phyloP scores from a whole-genome alignment of 257 asterid genomes.

The Forsythia suspensa region DNA sequence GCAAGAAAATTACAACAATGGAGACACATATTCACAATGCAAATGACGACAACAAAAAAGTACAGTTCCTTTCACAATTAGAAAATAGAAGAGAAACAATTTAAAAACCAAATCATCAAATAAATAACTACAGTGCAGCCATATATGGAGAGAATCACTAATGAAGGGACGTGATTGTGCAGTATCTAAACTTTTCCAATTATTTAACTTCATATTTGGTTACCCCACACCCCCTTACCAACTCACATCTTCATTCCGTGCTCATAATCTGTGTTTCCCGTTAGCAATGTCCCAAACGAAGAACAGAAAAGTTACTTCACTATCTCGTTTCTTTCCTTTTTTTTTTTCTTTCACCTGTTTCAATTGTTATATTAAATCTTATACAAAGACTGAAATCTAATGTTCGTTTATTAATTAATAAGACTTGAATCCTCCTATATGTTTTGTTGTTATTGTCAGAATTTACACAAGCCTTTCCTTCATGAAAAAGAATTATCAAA shows the following conservation, averaged over 20 bases:
- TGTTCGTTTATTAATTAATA: neutral
- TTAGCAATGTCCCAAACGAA: neutral
- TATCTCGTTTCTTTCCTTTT: neutral
- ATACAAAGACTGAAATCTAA: too few species aligned
- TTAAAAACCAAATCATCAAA: neutral
- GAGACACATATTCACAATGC: neutral
- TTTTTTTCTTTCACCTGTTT: too few species aligned
- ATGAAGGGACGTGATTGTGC: neutral
- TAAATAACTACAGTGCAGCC: neutral
- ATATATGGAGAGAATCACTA: neutral
- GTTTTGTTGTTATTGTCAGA: neutral
- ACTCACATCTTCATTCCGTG: neutral
- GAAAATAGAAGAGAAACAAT: neutral
- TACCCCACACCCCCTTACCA: too few species aligned
- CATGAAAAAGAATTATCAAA: neutral
- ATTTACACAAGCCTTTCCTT: neutral
- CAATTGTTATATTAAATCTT: too few species aligned
- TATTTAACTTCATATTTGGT: too few species aligned
- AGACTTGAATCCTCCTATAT: neutral
- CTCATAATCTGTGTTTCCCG: neutral
- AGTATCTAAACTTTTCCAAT: neutral
- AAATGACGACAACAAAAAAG: neutral
- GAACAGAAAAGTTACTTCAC: neutral
- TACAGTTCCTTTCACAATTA: neutral
- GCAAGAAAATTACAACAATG: conserved; percentile 10